Conservation (phyloP, 306 rosid species). For the Casuarina cunninghamiana region DNA sequence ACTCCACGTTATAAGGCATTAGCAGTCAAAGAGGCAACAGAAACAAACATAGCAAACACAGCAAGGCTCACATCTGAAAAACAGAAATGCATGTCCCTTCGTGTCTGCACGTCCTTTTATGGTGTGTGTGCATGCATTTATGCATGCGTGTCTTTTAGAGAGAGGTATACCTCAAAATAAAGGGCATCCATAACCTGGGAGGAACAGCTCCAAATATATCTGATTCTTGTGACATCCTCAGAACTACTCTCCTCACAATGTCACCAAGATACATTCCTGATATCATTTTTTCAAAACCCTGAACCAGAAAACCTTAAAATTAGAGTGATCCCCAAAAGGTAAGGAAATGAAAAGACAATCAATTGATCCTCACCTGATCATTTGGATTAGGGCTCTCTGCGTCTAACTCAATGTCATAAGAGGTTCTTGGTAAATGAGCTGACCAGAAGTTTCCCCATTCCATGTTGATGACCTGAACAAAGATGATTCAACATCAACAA, state of each 20-base stretch:
- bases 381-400: conserved; percentile 89
- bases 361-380: conserved; percentile 63
- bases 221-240: conserved; percentile 70
- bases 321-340: conserved; percentile 23
- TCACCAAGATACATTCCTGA: conserved; percentile 98
- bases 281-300: conserved; percentile 98
- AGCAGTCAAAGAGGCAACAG: neutral
- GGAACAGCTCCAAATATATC: conserved; percentile 68
- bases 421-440: conserved; percentile 87
- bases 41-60: neutral
- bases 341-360: conserved; percentile 13
- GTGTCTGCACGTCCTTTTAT: neutral
- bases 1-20: conserved; percentile 1
- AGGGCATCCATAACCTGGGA: conserved; percentile 59
- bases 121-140: neutral
- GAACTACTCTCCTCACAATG: conserved; percentile 83
- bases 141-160: conserved; percentile 4
- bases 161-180: conserved; percentile 55
- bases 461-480: conserved; percentile 76
- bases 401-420: conserved; percentile 74
- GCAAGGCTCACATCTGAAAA: neutral
- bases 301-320: conserved; percentile 29
- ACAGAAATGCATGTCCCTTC: neutral
- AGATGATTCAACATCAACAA: neutral
- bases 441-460: conserved; percentile 99